Evolutionary conservation across 768 basidiomycete genomes (phyloP).

Genomic region (Coprinopsis marcescibilis): DNA sequence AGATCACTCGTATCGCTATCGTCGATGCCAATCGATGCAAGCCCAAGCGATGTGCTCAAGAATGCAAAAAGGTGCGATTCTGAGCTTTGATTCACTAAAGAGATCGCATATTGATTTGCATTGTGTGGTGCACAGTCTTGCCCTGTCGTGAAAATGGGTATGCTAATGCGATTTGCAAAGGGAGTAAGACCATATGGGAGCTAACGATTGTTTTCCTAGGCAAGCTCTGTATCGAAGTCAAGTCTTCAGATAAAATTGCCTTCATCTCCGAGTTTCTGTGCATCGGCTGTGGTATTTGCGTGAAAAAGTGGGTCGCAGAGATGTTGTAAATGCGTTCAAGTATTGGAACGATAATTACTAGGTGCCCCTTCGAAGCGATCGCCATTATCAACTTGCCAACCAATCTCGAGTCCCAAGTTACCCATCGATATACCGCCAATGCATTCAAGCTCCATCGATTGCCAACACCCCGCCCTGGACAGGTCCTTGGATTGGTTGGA

Average conservation of each 20-base stretch:
- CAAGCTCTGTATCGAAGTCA: conserved; percentile 98
- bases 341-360: conserved; percentile 23
- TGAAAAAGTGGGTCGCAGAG: conserved; percentile 77
- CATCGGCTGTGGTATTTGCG: conserved; percentile 99
- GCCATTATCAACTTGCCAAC: conserved; percentile 98
- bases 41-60: conserved; percentile 94
- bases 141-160: conserved; percentile 97
- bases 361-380: conserved; percentile 99
- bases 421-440: conserved; percentile 97
- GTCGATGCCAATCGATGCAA: conserved; percentile 91
- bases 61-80: conserved; percentile 85
- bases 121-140: conserved; percentile 44
- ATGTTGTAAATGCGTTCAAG: background rate
- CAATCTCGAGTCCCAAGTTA: conserved; percentile 91
- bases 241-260: conserved; percentile 92
- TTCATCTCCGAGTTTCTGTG: conserved; percentile 99
- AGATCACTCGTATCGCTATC: conserved; percentile 97
- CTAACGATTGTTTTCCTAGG: conserved; percentile 39
- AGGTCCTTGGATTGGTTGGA: conserved; percentile 97
- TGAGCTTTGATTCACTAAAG: conserved; percentile 3
- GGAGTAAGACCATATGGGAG: background rate
- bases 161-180: conserved; percentile 22
- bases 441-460: conserved; percentile 98
- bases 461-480: conserved; percentile 94
- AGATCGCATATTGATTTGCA: conserved; percentile 12